Base-by-base conservation (phyloP, 257 asterid genomes). In the Mentha longifolia region DNA sequence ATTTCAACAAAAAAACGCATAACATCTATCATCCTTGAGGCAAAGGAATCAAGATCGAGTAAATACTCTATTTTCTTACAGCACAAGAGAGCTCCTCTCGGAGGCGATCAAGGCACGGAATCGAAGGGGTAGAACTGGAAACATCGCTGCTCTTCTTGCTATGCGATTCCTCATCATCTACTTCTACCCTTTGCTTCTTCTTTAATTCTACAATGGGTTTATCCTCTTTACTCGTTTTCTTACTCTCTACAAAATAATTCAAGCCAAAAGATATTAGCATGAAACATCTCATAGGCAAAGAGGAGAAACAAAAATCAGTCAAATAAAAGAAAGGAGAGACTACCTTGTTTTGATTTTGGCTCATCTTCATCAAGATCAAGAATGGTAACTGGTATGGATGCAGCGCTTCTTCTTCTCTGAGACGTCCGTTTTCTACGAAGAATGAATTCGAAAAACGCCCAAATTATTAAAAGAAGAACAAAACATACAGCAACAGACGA, bases 21-120 rank as follows among this genome's bases (percentile, higher is more conserved):
- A 41, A 3, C 1, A 22, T 9, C 68, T 35, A 61, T 30, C 33
- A 60, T 8, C 64, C 41, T 7, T 35, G 35, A 45, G 4, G 13
- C 9, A 58, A 43, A 33, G 16, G 43, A 61, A 35, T 19, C 17
- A 16, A 76, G 15, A 51, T 43, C 43, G 13, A 16, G 12, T 0
- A 3, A 50, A 50, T 20, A 31, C 9, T 41, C 22, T 30, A 2
- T 11, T 28, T 68, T 61, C 89, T 83, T 84, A 94, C 99, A 20
- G 99, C 97, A 64, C 99, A 94, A 31, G 98, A 94, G 76, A 94
- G 99, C 78, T 94, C 99, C 82, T 94, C 99, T 7, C 97, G 90
- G 33, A 94, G 97, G 54, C 81, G 67, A 75, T 94, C 97, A 50
- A 94, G 83, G 85, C 96, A 91, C 0, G 95, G 92, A 72, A 94